These are phyloP conservation scores for Viola pubescens DNA, from an alignment of 441 rosid genomes.

Conservation along the genomic window DNA sequence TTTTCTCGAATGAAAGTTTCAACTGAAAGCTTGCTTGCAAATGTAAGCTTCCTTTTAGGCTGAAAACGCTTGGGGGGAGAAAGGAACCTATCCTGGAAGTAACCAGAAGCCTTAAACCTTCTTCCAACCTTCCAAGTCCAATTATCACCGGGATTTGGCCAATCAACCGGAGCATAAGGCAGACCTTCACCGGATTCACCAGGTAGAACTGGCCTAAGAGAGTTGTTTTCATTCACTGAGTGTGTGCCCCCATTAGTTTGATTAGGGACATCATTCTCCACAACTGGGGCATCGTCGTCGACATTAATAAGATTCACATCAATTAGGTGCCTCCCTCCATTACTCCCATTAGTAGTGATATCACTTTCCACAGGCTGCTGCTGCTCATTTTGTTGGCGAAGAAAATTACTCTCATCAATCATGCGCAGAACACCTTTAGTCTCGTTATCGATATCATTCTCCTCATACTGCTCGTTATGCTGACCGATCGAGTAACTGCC, in stretches of 20 bases:
- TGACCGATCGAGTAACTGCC: neutral
- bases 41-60: slow-evolving; percentile 26
- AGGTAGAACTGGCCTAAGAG: slow-evolving; percentile 31
- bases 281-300: neutral
- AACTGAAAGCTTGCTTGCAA: slow-evolving; percentile 53
- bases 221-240: neutral
- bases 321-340: neutral
- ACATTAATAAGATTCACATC: slow-evolving; percentile 9
- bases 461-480: slow-evolving; percentile 20
- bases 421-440: neutral
- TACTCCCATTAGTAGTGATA: slow-evolving; percentile 4
- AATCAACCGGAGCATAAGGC: slow-evolving; percentile 83
- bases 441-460: slow-evolving; percentile 13
- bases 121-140: slow-evolving; percentile 94
- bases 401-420: slow-evolving; percentile 13
- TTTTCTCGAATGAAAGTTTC: slow-evolving; percentile 34
- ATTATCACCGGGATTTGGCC: slow-evolving; percentile 80
- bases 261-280: slow-evolving; percentile 12
- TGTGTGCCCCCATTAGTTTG: slow-evolving; percentile 21
- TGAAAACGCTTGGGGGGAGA: slow-evolving; percentile 49
- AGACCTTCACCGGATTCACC: slow-evolving; percentile 59
- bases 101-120: slow-evolving; percentile 42
- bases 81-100: slow-evolving; percentile 56
- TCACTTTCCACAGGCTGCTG: slow-evolving; percentile 23
- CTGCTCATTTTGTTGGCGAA: slow-evolving; percentile 3